Base-by-base conservation (phyloP, 2,329 filamentous ascomycete genomes). In the Ophiostoma montium region DNA sequence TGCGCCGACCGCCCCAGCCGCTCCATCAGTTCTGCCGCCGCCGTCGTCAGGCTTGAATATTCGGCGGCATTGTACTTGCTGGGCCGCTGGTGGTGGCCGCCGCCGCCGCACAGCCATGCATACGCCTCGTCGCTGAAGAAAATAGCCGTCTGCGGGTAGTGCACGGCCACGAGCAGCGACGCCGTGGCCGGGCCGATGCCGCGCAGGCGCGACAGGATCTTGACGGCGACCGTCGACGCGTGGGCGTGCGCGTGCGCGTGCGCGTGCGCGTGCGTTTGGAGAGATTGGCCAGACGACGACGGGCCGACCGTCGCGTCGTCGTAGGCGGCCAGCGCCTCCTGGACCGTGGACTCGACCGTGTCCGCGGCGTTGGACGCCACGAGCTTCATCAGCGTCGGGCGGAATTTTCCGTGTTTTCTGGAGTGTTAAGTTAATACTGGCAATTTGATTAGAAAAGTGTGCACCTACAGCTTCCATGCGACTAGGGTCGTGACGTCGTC, bases 121-220 rank as follows among this genome's bases (percentile, higher is more conserved):
- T 80, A 90, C 3, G 81, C 71, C 63, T 92, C 86, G 59, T 94
- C 86, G 2, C 80, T 84, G 64, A 90, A 90, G 69, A 90, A 90
- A 2, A 84, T 73, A 45, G 80, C 70, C 12, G 65, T 63, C 0
- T 68, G 62, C 0, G 80, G 72, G 52, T 79, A 72, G 54, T 79
- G 74, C 5, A 83, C 75, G 5, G 80, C 75, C 3, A 92, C 70
- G 1, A 90, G 65, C 31, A 92, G 72, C 1, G 83, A 86, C 0
- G 84, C 85, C 1, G 85, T 90, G 8, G 86, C 86, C 1, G 86
- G 84, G 0, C 86, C 86, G 53, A 94, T 77, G 32, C 86, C 86
- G 54, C 71, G 80, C n/a, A 92, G 67, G 49, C 70, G 70, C 1
- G 70, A 70, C 11, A 89, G 67, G 1, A 65, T 63, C 3, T 70